Evolutionary conservation across 768 basidiomycete genomes (phyloP).

Genomic region (Polyporus arcularius): DNA sequence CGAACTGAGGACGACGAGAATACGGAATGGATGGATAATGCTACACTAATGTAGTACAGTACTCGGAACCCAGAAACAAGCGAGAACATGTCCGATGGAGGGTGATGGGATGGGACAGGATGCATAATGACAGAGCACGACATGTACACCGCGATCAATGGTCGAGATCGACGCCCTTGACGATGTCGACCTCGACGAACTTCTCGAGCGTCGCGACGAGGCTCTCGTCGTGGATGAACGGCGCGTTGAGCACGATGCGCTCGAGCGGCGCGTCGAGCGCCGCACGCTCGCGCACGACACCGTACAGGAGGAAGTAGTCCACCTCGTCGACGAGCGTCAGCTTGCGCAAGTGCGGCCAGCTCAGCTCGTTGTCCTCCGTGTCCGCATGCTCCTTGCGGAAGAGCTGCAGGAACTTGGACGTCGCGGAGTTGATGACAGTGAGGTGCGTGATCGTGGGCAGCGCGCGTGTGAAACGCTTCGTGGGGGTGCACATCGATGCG

Average conservation of each 20-base stretch:
- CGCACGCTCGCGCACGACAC: slow-evolving; percentile 20
- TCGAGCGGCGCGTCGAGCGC: slow-evolving; percentile 19
- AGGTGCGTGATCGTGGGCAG: slow-evolving; percentile 25
- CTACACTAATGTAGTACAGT: too few relatives aligned
- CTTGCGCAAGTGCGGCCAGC: slow-evolving; percentile 22
- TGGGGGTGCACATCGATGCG: slow-evolving; percentile 21
- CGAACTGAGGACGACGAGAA: too few relatives aligned
- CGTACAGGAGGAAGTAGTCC: slow-evolving; percentile 21
- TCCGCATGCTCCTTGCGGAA: slow-evolving; percentile 20
- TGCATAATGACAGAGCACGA: neutral
- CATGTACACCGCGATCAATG: neutral
- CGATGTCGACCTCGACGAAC: slow-evolving; percentile 23
- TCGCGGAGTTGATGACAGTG: slow-evolving; percentile 25
- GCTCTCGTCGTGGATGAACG: slow-evolving; percentile 19
- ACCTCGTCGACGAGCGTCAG: slow-evolving; percentile 28
- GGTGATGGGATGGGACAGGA: too few relatives aligned
- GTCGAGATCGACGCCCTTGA: slow-evolving; percentile 22
- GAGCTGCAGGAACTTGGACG: slow-evolving; percentile 25
- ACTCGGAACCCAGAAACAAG: neutral
- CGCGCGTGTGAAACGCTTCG: slow-evolving; percentile 22
- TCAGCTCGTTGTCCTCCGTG: slow-evolving; percentile 5
- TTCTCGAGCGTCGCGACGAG: slow-evolving; percentile 15
- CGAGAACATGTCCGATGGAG: neutral
- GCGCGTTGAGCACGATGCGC: slow-evolving; percentile 24
- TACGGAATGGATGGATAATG: too few relatives aligned